These are phyloP conservation scores for Dactylis glomerata DNA, from an alignment of 176 grass and related monocot species.

Conservation along the genomic window DNA sequence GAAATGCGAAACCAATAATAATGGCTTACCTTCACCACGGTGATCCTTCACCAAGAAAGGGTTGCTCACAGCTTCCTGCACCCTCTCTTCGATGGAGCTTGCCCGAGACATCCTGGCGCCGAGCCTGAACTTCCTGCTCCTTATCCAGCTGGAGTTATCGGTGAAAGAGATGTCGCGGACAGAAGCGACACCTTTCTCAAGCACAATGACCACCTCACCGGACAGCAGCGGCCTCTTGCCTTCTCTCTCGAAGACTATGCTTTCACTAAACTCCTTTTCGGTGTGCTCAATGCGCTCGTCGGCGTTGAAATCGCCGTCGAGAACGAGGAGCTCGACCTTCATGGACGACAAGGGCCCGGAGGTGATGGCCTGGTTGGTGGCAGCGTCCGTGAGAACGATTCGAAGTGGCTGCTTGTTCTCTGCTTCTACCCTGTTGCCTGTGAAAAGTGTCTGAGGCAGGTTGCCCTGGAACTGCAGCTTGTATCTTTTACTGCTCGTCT, in stretches of 20 bases:
- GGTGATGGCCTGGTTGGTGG: constrained; percentile 47
- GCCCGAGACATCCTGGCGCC: constrained; percentile 60
- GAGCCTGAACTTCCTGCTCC: constrained; percentile 80
- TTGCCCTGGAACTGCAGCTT: constrained; percentile 68
- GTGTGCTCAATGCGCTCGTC: constrained; percentile 67
- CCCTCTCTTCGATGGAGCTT: constrained; percentile 39
- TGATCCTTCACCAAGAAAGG: constrained; percentile 93
- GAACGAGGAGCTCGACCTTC: constrained; percentile 77
- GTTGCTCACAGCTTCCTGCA: constrained; percentile 78
- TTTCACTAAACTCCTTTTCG: constrained; percentile 76
- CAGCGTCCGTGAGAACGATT: constrained; percentile 57
- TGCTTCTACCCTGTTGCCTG: constrained; percentile 63
- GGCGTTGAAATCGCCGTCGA: constrained; percentile 88
- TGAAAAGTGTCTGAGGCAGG: constrained; percentile 75
- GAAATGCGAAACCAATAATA: background rate
- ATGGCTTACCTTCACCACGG: constrained; percentile 78
- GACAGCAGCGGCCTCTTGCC: constrained; percentile 73
- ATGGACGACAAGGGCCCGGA: constrained; percentile 46
- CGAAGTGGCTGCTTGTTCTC: constrained; percentile 62
- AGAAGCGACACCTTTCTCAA: constrained; percentile 67
- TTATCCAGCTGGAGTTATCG: constrained; percentile 89
- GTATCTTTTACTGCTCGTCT: constrained; percentile 55
- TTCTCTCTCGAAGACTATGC: constrained; percentile 75
- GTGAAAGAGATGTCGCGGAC: constrained; percentile 71
- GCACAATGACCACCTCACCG: constrained; percentile 61